Base-by-base conservation (phyloP, 2,329 filamentous ascomycete species). In the Beauveria rudraprayagi region DNA sequence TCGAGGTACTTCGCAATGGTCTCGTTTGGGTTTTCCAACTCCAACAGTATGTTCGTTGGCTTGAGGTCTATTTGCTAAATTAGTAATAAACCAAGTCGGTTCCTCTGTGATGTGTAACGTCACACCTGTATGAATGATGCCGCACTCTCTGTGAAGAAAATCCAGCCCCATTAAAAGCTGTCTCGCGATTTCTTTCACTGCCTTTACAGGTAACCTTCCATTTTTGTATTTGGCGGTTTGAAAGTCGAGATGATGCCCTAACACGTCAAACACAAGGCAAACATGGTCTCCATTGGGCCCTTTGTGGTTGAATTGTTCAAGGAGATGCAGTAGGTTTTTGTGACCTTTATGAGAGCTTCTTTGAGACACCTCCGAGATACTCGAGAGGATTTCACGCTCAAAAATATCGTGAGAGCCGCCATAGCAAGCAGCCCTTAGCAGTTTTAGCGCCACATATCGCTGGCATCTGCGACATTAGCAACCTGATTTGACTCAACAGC, bases 231-330 rank as follows among this genome's bases (percentile, higher is more conserved):
- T 55, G 14, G 41, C 41, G 5, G 7, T 14, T 40, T 54, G 50
- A n/a, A 47, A 55, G 24, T 16, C 30, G 0, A 60, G 14, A 43
- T 60, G 51, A 9, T 47, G 41, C 3, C 57, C 58, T 1, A 60
- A 19, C 11, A 60, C 48, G 26, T 47, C 28, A n/a, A 47, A 60
- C 2, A 60, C 48, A 26, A 61, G 58, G 26, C 69, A 73, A 1
- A 68, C 60, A 56, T 73, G 72, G 1, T 56, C 62, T 3, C 71
- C 70, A 17, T 73, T 72, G 5, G 71, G 71, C 4, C 72, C 70
- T 0, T 54, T 37, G 28, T 71, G 67, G 24, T 65, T 57, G 28
- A 73, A 73, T 3, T 68, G 61, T 17, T 67, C 65, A 5, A 66
- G 1, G 2, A 70, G 44, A 37, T 63, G 61, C 1, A 65, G 62